Base-by-base conservation (phyloP, 352 stramenopile genomes). In the Thraustotheca clavata region DNA sequence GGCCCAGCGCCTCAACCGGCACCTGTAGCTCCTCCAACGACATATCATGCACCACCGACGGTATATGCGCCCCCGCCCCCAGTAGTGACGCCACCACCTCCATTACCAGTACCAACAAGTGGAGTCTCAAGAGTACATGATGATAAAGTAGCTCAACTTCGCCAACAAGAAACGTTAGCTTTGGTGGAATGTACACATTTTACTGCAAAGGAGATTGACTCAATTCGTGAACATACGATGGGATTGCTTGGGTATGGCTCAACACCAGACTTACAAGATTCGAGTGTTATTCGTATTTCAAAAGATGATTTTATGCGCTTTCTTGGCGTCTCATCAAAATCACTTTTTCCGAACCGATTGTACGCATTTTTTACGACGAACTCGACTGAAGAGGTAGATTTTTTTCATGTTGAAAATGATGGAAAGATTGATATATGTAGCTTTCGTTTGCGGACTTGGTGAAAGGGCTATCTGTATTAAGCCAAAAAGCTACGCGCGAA, bases 221-320 rank as follows among this genome's bases (percentile, higher is more conserved):
- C 74, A 5, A 91, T 94, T 62, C 82, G 83, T 48, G 84, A 87
- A 26, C 81, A 94, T 69, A 60, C 89, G 63, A 71, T 80, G 26
- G 71, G 72, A 1, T 80, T 94, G 24, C 62, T 94, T 14, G 71
- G 75, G 2, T 83, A 89, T 67, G 71, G 72, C 41, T 79, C 89
- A 60, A 78, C 76, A 47, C 83, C 90, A 62, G 71, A 76, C 0
- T 29, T 50, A 12, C 43, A 50, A 29, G 43, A 50, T 29, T 50
- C 43, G 43, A 50, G 43, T 29, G 43, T 50, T 6, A 80, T 94
- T 31, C 70, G 81, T 43, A 94, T 94, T 62, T 80, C 79, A 22
- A 88, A 87, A 68, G 85, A 92, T 48, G 85, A 94, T 63, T 94
- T 94, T 63, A 89, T 89, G 69, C 80, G 81, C 41, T 91, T 94